A percentile compares a stretch with the other conserved stretches of the same genome.
phyloP scores from a whole-genome alignment of 352 stramenopile genomes.

The Plasmopara viticola region DNA sequence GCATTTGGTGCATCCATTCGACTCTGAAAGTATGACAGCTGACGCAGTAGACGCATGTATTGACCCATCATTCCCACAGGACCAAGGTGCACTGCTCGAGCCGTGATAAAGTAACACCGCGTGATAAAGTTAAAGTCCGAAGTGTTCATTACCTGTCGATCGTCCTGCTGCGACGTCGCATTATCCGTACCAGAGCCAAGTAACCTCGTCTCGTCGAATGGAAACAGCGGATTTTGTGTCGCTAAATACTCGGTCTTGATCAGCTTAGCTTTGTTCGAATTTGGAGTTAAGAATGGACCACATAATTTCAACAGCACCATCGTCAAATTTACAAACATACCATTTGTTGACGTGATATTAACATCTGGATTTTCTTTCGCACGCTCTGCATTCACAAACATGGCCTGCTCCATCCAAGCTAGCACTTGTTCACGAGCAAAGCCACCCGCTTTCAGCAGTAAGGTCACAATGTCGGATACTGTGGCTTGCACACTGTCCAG shows the following conservation, averaged over 20 bases:
- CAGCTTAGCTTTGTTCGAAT: slow-evolving; percentile 67
- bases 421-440: slow-evolving; percentile 54
- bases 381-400: slow-evolving; percentile 65
- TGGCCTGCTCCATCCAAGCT: slow-evolving; percentile 66
- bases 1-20: slow-evolving; percentile 62
- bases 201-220: slow-evolving; percentile 55
- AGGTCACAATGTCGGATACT: slow-evolving; percentile 56
- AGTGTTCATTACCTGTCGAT: slow-evolving; percentile 15
- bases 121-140: slow-evolving; percentile 95
- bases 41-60: slow-evolving; percentile 84
- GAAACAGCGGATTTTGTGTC: slow-evolving; percentile 52
- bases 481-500: slow-evolving; percentile 61
- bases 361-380: slow-evolving; percentile 76
- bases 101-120: slow-evolving; percentile 94
- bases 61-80: slow-evolving; percentile 78
- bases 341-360: slow-evolving; percentile 55
- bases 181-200: slow-evolving; percentile 19
- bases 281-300: slow-evolving; percentile 71
- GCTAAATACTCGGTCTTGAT: slow-evolving; percentile 59
- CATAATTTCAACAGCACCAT: slow-evolving; percentile 73
- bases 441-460: slow-evolving; percentile 58
- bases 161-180: slow-evolving; percentile 12
- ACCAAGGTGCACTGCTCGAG: slow-evolving; percentile 88
- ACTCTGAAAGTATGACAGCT: slow-evolving; percentile 85
- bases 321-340: slow-evolving; percentile 76